Conservation (phyloP, 805 yeast species). For the Barnettozyma sp. region DNA sequence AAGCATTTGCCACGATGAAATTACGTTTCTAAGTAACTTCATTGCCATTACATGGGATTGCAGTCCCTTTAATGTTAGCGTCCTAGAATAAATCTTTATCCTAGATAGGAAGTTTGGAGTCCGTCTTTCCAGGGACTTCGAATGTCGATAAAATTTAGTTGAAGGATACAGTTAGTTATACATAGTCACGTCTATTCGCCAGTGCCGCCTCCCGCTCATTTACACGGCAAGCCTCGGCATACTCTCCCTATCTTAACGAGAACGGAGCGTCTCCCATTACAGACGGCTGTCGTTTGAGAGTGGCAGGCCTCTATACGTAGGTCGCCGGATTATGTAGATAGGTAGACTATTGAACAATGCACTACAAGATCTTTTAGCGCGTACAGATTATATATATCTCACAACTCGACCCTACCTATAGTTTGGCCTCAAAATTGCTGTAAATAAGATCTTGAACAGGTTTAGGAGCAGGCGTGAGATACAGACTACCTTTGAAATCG, state of each 20-base stretch:
- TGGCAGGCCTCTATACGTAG: too few species aligned
- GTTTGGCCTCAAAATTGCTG: constrained; percentile 15
- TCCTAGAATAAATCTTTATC: constrained; percentile 25
- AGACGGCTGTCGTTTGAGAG: too few species aligned
- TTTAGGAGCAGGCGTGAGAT: constrained; percentile 53
- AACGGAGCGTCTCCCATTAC: too few species aligned
- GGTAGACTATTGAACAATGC: too few species aligned
- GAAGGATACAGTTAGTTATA: constrained; percentile 27
- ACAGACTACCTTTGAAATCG: constrained; percentile 48
- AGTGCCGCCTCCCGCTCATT: too few species aligned
- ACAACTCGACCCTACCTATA: constrained; percentile 10
- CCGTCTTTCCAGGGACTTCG: constrained; percentile 24
- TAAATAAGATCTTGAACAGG: constrained; percentile 37
- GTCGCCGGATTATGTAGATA: too few species aligned
- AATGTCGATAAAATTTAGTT: constrained; percentile 24
- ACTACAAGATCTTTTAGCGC: neutral
- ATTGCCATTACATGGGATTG: constrained; percentile 28
- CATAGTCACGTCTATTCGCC: too few species aligned
- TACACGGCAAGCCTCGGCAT: too few species aligned
- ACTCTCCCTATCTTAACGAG: too few species aligned
- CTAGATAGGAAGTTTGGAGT: constrained; percentile 30
- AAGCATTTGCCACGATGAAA: constrained; percentile 30
- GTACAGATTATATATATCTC: neutral
- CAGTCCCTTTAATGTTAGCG: constrained; percentile 25
- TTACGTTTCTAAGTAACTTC: constrained; percentile 25